phyloP scores from a whole-genome alignment of 2,329 filamentous ascomycete genomes.

The Stylonectria norvegica region DNA sequence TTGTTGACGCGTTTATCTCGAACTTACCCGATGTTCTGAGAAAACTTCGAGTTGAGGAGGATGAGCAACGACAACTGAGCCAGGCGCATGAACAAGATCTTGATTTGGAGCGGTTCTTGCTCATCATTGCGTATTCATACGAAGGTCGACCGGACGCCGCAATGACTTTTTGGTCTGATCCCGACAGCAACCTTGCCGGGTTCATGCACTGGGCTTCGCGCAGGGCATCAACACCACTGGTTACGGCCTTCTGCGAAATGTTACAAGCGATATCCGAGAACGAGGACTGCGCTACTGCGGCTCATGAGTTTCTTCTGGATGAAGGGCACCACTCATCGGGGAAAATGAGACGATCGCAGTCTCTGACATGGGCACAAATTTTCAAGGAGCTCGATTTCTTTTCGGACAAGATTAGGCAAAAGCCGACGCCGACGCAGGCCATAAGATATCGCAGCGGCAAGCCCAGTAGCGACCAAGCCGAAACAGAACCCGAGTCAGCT shows the following conservation, averaged over 20 bases:
- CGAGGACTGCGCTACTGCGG: constrained; percentile 75
- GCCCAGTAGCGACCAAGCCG: constrained; percentile 63
- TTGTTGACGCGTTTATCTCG: constrained; percentile 88
- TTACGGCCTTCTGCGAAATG: constrained; percentile 96
- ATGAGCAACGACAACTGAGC: constrained; percentile 73
- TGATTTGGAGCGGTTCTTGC: constrained; percentile 82
- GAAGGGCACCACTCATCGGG: constrained; percentile 71
- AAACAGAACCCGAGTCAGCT: constrained; percentile 85
- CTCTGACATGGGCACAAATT: constrained; percentile 89
- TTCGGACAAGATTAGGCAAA: constrained; percentile 72
- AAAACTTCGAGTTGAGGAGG: constrained; percentile 81
- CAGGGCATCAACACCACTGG: constrained; percentile 89
- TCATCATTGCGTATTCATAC: constrained; percentile 89
- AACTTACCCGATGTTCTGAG: constrained; percentile 92
- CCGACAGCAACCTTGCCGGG: constrained; percentile 87
- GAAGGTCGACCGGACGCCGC: constrained; percentile 81
- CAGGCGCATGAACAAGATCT: constrained; percentile 64
- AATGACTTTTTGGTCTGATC: constrained; percentile 85
- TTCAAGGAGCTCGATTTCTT: constrained; percentile 87
- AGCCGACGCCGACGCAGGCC: constrained; percentile 47
- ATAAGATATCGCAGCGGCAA: constrained; percentile 55
- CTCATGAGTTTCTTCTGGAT: constrained; percentile 86
- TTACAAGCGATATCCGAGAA: constrained; percentile 82
- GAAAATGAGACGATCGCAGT: constrained; percentile 77
- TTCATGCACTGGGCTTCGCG: constrained; percentile 98